Evolutionary conservation across 768 basidiomycete species (phyloP).

Genomic region (Boletus eberwhitei): DNA sequence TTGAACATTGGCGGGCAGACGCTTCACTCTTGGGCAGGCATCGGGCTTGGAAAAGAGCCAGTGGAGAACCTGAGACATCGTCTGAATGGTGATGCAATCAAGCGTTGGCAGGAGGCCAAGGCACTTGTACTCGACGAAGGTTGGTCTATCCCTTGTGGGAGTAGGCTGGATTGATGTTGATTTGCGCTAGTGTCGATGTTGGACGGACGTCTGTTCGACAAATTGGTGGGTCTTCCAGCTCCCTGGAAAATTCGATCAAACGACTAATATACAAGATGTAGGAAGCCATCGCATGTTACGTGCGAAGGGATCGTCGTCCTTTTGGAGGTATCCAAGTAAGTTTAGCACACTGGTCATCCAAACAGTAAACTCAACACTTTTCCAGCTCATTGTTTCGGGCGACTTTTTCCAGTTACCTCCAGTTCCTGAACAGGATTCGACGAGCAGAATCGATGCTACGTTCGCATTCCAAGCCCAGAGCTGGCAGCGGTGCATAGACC

Average conservation of each 20-base stretch:
- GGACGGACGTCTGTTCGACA: constrained; percentile 66
- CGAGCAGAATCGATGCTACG: constrained; percentile 46
- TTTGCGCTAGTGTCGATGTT: constrained; percentile 65
- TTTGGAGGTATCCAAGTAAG: constrained; percentile 69
- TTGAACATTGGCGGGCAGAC: constrained; percentile 70
- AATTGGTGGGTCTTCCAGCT: constrained; percentile 48
- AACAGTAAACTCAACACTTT: constrained; percentile 5
- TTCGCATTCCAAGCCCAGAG: constrained; percentile 66
- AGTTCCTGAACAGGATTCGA: constrained; percentile 49
- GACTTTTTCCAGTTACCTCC: constrained; percentile 85
- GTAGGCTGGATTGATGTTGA: background rate
- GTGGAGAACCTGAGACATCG: constrained; percentile 39
- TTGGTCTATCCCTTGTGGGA: constrained; percentile 22
- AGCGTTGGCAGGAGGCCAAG: constrained; percentile 49
- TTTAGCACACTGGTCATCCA: background rate
- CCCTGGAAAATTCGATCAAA: constrained; percentile 24
- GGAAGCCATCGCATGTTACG: constrained; percentile 38
- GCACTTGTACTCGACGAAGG: constrained; percentile 74
- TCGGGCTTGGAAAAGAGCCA: constrained; percentile 54
- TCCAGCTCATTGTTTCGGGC: constrained; percentile 67
- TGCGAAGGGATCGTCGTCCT: constrained; percentile 43
- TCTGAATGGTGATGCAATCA: constrained; percentile 25
- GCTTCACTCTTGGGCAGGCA: constrained; percentile 64
- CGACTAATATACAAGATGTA: constrained; percentile 8
- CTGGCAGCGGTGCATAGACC: constrained; percentile 55